phyloP scores from a whole-genome alignment of 495 filamentous ascomycete species.

The Podospora australis region DNA sequence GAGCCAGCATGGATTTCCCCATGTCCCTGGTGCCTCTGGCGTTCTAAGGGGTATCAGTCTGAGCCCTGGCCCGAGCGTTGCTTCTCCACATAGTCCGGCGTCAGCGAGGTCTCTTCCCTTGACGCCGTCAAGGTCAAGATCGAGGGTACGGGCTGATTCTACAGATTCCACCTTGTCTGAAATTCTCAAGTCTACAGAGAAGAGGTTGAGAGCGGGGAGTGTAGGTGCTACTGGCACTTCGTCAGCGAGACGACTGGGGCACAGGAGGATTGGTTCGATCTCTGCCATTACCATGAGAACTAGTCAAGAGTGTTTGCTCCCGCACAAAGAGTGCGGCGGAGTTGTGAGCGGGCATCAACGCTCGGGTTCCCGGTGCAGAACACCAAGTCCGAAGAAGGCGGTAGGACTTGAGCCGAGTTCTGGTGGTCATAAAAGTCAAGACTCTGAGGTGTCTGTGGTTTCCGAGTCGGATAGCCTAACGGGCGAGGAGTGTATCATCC shows the following conservation, averaged over 20 bases:
- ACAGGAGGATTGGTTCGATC: neutral
- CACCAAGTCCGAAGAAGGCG: constrained; percentile 16
- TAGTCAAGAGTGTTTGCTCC: constrained; percentile 3
- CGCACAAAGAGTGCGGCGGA: neutral
- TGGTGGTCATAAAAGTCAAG: constrained; percentile 16
- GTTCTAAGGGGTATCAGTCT: neutral
- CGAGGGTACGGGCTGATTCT: constrained; percentile 18
- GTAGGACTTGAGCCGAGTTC: neutral
- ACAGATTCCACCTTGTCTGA: constrained; percentile 37
- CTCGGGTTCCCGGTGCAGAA: constrained; percentile 9
- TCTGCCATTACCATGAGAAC: neutral
- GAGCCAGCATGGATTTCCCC: neutral
- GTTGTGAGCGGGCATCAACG: no score
- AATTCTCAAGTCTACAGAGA: constrained; percentile 38
- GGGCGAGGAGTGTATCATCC: constrained; percentile 13
- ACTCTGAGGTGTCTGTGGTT: constrained; percentile 28
- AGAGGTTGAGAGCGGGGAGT: constrained; percentile 33
- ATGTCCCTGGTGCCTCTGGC: neutral
- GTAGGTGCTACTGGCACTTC: neutral
- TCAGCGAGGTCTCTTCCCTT: constrained; percentile 12
- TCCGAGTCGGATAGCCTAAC: constrained; percentile 31
- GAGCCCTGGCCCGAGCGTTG: constrained; percentile 1
- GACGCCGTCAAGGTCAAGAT: constrained; percentile 14
- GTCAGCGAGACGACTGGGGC: neutral
- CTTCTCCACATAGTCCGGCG: neutral